Evolutionary conservation across 75 land plant species (phyloP).

Genomic region (Picea sitchensis): DNA sequence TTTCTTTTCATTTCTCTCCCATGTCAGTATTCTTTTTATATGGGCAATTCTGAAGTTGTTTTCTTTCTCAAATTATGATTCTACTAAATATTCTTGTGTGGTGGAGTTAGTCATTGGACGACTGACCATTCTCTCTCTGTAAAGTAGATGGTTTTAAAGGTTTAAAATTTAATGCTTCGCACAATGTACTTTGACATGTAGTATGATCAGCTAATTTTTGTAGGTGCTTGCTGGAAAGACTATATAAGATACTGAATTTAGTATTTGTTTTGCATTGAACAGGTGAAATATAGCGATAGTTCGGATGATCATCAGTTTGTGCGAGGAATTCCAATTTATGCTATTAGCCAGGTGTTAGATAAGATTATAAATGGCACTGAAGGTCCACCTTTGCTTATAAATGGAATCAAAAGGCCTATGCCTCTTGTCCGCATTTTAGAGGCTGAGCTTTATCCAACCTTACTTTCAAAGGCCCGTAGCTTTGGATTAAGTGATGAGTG

Average conservation of each 20-base stretch:
- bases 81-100: neutral
- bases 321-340: slow-evolving; percentile 83
- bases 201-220: neutral
- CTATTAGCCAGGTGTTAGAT: slow-evolving; percentile 81
- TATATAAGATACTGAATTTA: neutral
- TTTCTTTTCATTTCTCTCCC: neutral
- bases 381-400: slow-evolving; percentile 71
- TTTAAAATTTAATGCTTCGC: neutral
- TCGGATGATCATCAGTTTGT: slow-evolving; percentile 93
- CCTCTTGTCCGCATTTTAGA: slow-evolving; percentile 88
- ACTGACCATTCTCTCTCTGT: no score
- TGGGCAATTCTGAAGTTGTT: no score
- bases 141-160: no score
- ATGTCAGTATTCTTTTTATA: neutral
- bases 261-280: slow-evolving; percentile 8
- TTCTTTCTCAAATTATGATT: neutral
- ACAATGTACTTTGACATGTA: neutral
- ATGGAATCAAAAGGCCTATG: slow-evolving; percentile 75
- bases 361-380: slow-evolving; percentile 63
- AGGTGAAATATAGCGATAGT: slow-evolving; percentile 76
- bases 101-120: no score
- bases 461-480: slow-evolving; percentile 92
- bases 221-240: neutral
- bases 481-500: slow-evolving; percentile 85
- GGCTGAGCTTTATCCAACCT: slow-evolving; percentile 91